Evolutionary conservation across 148 eudicot species (phyloP).

Genomic region (Vaccinium vitisidaea): DNA sequence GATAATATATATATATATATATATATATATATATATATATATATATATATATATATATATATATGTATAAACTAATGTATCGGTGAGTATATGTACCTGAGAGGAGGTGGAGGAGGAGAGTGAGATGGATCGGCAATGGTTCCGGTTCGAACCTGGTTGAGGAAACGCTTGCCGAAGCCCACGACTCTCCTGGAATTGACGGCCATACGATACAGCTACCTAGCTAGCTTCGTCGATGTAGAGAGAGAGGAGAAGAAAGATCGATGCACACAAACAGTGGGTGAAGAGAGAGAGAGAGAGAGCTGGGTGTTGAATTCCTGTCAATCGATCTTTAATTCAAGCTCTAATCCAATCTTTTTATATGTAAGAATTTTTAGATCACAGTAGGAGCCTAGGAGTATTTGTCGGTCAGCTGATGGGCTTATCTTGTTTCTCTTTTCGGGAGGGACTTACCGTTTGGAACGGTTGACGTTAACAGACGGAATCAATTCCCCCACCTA

Average conservation of each 20-base stretch:
- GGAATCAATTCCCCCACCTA: neutral
- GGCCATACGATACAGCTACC: conserved; percentile 38
- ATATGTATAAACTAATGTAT: too few species aligned
- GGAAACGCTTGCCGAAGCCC: conserved; percentile 33
- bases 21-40: too few species aligned
- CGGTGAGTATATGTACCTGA: conserved; percentile 26
- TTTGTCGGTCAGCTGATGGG: too few species aligned
- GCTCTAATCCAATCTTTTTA: neutral
- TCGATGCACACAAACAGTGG: neutral
- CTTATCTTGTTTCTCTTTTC: too few species aligned
- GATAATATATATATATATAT: too few species aligned
- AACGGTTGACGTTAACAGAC: conserved; percentile 7
- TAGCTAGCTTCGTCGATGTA: neutral
- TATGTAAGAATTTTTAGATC: too few species aligned
- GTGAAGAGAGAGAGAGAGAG: neutral
- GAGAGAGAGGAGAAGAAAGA: neutral
- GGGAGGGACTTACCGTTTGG: neutral
- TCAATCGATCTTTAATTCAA: neutral
- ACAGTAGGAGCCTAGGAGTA: too few species aligned
- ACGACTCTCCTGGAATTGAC: conserved; percentile 35
- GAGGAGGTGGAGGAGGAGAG: conserved; percentile 18
- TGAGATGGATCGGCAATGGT: conserved; percentile 17
- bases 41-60: too few species aligned
- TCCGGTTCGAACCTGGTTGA: conserved; percentile 30
- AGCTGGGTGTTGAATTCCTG: too few species aligned